phyloP scores from a whole-genome alignment of 768 basidiomycete genomes.

The Amanita rubescens region DNA sequence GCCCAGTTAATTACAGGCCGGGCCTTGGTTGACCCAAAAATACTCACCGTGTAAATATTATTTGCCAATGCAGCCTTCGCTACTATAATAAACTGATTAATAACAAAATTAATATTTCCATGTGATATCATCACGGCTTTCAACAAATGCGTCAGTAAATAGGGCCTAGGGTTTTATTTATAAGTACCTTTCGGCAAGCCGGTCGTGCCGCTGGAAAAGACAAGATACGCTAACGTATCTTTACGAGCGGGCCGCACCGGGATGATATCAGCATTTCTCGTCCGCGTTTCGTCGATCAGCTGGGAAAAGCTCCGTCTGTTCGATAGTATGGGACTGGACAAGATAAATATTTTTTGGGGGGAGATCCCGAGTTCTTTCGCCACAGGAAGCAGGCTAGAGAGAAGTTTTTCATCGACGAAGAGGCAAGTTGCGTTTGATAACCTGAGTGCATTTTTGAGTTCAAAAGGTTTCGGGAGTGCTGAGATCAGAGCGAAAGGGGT shows the following conservation, averaged over 20 bases:
- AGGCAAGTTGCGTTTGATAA: conserved; percentile 27
- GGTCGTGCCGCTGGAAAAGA: conserved; percentile 75
- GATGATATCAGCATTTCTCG: conserved; percentile 30
- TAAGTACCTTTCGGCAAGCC: conserved; percentile 62
- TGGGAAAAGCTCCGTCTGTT: conserved; percentile 35
- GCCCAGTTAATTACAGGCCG: background rate
- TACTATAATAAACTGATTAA: conserved; percentile 30
- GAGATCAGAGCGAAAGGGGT: conserved; percentile 29
- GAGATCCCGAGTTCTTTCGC: conserved; percentile 29
- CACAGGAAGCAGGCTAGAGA: conserved; percentile 22
- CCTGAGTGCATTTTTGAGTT: conserved; percentile 27
- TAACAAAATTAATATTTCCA: conserved; percentile 45
- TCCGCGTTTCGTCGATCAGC: conserved; percentile 33
- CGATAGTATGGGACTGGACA: conserved; percentile 36
- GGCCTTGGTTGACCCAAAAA: background rate
- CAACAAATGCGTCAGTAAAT: background rate
- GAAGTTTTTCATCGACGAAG: conserved; percentile 27
- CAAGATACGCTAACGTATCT: conserved; percentile 58
- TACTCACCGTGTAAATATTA: conserved; percentile 33
- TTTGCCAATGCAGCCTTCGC: conserved; percentile 12
- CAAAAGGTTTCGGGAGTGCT: conserved; percentile 30
- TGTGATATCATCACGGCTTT: conserved; percentile 69
- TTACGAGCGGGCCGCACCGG: conserved; percentile 37
- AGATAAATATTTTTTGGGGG: conserved; percentile 38
- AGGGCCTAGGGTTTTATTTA: background rate